These are phyloP conservation scores for Austropuccinia psidii DNA, from an alignment of 1,284 basidiomycete species.

Conservation along the genomic window DNA sequence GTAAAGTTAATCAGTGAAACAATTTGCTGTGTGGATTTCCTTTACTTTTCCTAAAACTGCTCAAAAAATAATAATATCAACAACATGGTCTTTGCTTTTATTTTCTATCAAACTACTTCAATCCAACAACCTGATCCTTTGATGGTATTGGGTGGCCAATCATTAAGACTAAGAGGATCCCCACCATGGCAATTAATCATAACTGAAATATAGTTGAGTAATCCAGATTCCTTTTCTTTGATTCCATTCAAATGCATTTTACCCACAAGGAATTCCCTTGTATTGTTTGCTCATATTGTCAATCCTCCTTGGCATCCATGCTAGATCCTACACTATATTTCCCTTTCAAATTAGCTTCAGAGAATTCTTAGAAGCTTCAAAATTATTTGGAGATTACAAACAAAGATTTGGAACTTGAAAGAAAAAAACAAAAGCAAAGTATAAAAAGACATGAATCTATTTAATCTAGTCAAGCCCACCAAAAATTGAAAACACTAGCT, in stretches of 20 bases:
- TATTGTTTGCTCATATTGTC: neutral
- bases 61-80: neutral
- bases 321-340: conserved; percentile 22
- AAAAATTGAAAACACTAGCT: no score
- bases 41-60: neutral
- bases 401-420: conserved; percentile 19
- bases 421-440: neutral
- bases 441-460: neutral
- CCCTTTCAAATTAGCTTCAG: neutral
- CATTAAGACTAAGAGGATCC: conserved; percentile 11
- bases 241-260: no score
- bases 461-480: no score
- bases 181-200: conserved; percentile 31
- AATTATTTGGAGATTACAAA: conserved; percentile 16
- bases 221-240: neutral
- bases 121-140: conserved; percentile 23
- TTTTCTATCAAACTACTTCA: conserved; percentile 13
- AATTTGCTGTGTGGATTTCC: conserved; percentile 17
- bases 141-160: conserved; percentile 23
- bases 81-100: neutral
- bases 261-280: no score
- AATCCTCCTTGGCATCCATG: neutral
- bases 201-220: conserved; percentile 26
- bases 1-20: conserved; percentile 8
- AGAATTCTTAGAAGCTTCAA: conserved; percentile 12